These are phyloP conservation scores for Rugosomyces carneus DNA, from an alignment of 1,284 basidiomycete species.

Conservation along the genomic window DNA sequence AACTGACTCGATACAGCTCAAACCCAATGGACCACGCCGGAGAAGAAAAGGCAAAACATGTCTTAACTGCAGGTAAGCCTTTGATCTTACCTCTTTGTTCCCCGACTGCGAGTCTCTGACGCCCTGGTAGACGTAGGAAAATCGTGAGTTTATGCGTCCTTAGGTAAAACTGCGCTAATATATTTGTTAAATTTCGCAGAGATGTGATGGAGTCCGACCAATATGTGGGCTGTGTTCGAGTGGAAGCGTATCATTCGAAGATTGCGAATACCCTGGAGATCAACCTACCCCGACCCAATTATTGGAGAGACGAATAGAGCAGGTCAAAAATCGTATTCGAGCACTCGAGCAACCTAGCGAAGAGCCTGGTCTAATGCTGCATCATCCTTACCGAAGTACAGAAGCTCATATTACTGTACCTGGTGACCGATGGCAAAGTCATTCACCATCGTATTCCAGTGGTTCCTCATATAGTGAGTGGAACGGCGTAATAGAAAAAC, in stretches of 20 bases:
- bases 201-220: constrained; percentile 12
- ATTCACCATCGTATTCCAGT: no score
- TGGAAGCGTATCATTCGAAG: constrained; percentile 6
- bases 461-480: no score
- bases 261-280: constrained; percentile 13
- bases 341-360: constrained; percentile 4
- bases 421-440: no score
- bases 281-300: constrained; percentile 4
- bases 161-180: neutral
- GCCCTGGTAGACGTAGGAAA: constrained; percentile 9
- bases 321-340: constrained; percentile 6
- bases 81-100: neutral
- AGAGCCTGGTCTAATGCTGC: constrained; percentile 2
- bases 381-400: constrained; percentile 7
- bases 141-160: constrained; percentile 3
- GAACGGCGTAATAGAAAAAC: no score
- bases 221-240: constrained; percentile 7
- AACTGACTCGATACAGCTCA: no score
- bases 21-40: neutral
- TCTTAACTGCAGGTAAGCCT: constrained; percentile 12
- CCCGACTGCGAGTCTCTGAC: neutral
- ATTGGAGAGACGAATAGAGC: constrained; percentile 9
- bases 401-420: no score
- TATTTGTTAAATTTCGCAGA: constrained; percentile 2
- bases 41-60: constrained; percentile 13